Evolutionary conservation across 108 stramenopile genomes (phyloP).

Genomic region (Stephanodiscus triporus): DNA sequence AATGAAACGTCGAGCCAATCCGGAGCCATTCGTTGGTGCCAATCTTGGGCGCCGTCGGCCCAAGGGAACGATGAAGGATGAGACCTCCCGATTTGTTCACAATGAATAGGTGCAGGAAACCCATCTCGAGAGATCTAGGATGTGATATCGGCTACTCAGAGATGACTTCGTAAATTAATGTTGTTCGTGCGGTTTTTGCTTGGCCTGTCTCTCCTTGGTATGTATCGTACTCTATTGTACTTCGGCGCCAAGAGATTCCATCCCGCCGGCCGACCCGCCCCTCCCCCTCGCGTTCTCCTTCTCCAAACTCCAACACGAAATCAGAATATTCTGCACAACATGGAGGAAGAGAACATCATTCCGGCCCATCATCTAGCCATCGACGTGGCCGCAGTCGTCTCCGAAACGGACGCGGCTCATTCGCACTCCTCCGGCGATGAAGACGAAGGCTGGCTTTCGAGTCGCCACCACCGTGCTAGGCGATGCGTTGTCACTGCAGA

Average conservation of each 20-base stretch:
- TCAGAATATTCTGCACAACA: not conserved
- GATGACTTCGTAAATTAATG: too few species aligned
- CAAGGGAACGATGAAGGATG: slow-evolving; percentile 82
- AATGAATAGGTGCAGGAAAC: slow-evolving; percentile 84
- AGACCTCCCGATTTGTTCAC: slow-evolving; percentile 89
- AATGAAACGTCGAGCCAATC: slow-evolving; percentile 89
- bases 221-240: too few species aligned
- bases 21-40: slow-evolving; percentile 89
- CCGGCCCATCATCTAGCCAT: not conserved
- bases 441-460: slow-evolving; percentile 20
- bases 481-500: not conserved
- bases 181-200: too few species aligned
- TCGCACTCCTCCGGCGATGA: slow-evolving; percentile 32
- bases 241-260: too few species aligned
- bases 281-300: not conserved
- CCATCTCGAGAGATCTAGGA: slow-evolving; percentile 46
- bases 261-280: too few species aligned
- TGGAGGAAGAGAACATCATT: not conserved
- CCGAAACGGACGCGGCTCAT: slow-evolving; percentile 39
- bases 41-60: slow-evolving; percentile 71
- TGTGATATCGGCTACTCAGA: too few species aligned
- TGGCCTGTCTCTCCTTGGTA: too few species aligned
- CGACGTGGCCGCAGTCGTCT: slow-evolving; percentile 25
- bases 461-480: not conserved
- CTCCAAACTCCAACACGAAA: not conserved